Evolutionary conservation across 2,329 filamentous ascomycete genomes (phyloP).

Genomic region (Tolypocladium guangdongense): DNA sequence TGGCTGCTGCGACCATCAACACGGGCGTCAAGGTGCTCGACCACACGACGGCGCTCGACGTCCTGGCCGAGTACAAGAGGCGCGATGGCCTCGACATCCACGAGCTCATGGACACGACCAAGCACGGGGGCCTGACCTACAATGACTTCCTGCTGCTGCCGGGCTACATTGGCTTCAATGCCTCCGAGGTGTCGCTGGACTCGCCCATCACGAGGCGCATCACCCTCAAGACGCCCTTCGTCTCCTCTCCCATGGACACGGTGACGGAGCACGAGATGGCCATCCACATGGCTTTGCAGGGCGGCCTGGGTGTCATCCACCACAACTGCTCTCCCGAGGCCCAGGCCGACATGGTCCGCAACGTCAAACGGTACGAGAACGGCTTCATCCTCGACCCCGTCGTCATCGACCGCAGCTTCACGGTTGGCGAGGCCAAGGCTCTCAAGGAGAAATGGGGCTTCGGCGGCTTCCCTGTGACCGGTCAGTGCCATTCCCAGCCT

Average conservation of each 20-base stretch:
- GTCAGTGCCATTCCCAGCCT: conserved; percentile 46
- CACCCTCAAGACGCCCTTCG: conserved; percentile 88
- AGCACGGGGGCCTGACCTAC: conserved; percentile 90
- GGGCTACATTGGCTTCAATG: conserved; percentile 96
- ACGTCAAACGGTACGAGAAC: conserved; percentile 99
- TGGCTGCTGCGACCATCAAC: conserved; percentile 52
- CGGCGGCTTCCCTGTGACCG: conserved; percentile 95
- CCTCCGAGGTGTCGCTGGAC: conserved; percentile 78
- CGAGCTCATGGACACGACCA: conserved; percentile 81
- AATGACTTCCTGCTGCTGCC: conserved; percentile 97
- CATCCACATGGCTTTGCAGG: conserved; percentile 87
- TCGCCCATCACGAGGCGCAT: conserved; percentile 93
- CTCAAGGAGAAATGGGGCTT: conserved; percentile 98
- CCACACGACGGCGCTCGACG: conserved; percentile 63
- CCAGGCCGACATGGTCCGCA: conserved; percentile 97
- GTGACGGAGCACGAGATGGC: conserved; percentile 99
- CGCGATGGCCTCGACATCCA: conserved; percentile 80
- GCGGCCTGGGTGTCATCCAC: conserved; percentile 89
- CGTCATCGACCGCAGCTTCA: conserved; percentile 77
- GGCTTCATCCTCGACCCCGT: conserved; percentile 96
- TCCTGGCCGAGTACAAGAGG: conserved; percentile 70
- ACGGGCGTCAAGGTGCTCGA: conserved; percentile 53
- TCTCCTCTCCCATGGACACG: conserved; percentile 98
- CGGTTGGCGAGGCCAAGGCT: conserved; percentile 80
- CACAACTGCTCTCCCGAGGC: conserved; percentile 98